Evolutionary conservation across 1,284 basidiomycete species (phyloP), one percentile per base, ranked within the genome.

Genomic region (Ceratobasidium sp.): DNA sequence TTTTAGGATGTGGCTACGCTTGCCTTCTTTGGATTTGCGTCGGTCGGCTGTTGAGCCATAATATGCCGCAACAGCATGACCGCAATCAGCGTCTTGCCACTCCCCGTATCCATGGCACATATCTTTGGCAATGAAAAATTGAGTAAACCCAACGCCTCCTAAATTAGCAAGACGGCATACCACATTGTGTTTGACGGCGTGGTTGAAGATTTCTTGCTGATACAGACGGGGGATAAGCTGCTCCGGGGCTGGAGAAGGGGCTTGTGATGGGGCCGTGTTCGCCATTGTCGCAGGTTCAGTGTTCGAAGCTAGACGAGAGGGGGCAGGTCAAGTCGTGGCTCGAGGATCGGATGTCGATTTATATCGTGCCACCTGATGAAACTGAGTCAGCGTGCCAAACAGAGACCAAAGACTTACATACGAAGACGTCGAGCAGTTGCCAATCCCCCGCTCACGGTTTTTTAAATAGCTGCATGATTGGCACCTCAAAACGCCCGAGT

Each of bases 21-120:
- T 65, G 71, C 81, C 78, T 83, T 79, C 75, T 79, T 78, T 57
- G 78, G 65, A 65, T 64, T 33, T 14, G 69, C 46, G 35, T 75
- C 70, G 12, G 88, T 86, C 16, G 81, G 81, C 30, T 88, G 86
- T 79, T 88, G 88, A 0, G 89, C 83, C 23, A 89, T 86, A 70
- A 92, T 88, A 91, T 92, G 94, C 85, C 91, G 91, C 82, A 95
- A 91, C 78, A 95, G 88, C 33, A 94, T 86, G 54, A 92, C 89
- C 80, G 92, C 91, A 80, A 96, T 95, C 81, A 93, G 89, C 0
- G 94, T 96, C 87, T 59, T 76, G 27, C 83, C 84, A 46, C 81
- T 82, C 7, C 83, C 94, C 0, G 94, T 95, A 80, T 91, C 90
- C 78, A 94, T 86, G 8, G 92, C 93, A 52, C 93, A 92, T 73